phyloP scores from a whole-genome alignment of 2,329 filamentous ascomycete genomes.

The Fusarium fracticaudum region DNA sequence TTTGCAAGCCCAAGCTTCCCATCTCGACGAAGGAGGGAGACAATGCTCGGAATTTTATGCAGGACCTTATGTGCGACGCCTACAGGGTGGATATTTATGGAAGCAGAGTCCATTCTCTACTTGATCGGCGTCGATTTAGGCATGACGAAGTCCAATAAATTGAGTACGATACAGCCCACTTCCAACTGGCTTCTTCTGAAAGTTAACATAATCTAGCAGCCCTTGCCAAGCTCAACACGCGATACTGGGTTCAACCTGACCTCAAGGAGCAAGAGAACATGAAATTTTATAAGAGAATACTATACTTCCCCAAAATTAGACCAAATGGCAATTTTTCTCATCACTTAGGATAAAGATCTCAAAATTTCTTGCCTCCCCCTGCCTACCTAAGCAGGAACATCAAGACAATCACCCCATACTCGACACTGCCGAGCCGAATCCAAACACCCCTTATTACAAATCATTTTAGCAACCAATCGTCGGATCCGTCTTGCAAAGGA shows the following conservation, averaged over 20 bases:
- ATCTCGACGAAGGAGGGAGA: not conserved
- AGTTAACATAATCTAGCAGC: not conserved
- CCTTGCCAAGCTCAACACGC: not conserved
- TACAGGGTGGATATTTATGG: not conserved
- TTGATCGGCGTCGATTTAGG: not conserved
- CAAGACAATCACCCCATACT: too few species aligned
- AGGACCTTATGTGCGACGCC: not conserved
- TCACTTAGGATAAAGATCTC: not conserved
- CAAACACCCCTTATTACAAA: not conserved
- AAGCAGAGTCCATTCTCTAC: not conserved
- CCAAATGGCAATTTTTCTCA: not conserved
- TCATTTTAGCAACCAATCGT: not conserved
- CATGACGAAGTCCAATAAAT: too few species aligned
- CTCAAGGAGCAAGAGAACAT: not conserved
- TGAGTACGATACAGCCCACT: not conserved
- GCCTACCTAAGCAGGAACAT: not conserved
- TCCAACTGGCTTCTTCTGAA: not conserved
- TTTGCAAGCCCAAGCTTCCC: not conserved
- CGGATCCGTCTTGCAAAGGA: not conserved
- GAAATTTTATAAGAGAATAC: not conserved
- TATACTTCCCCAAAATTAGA: not conserved
- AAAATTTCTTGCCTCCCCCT: not conserved
- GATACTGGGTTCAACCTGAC: not conserved
- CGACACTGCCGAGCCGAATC: not conserved
- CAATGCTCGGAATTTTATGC: not conserved